Conservation (phyloP, 1,284 basidiomycete genomes). For the Inonotus hispidus region DNA sequence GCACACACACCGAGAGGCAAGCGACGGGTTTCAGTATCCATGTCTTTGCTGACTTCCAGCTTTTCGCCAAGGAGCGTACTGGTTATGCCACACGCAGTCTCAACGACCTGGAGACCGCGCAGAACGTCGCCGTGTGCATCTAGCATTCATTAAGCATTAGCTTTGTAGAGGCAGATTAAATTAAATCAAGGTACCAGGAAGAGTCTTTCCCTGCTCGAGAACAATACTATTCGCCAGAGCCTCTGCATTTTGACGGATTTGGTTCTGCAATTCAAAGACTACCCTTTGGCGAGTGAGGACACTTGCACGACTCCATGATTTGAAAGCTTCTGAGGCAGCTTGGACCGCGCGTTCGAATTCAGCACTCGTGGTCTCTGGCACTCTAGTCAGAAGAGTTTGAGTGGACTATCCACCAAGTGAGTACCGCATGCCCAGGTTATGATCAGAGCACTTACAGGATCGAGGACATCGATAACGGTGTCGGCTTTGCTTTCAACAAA, state of each 20-base stretch:
- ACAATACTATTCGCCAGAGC: conserved; percentile 75
- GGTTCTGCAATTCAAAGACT: conserved; percentile 80
- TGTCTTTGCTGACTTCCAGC: conserved; percentile 93
- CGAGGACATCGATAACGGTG: conserved; percentile 80
- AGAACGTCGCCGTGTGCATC: conserved; percentile 95
- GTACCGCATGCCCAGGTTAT: conserved; percentile 4
- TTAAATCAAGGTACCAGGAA: conserved; percentile 47
- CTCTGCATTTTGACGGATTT: conserved; percentile 74
- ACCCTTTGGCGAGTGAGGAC: conserved; percentile 86
- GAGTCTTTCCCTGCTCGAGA: conserved; percentile 88
- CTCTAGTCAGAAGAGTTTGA: conserved; percentile 82
- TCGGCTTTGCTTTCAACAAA: conserved; percentile 78
- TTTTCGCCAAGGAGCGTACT: conserved; percentile 85
- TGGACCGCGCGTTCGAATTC: conserved; percentile 88
- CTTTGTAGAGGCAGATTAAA: background rate
- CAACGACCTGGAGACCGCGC: conserved; percentile 92
- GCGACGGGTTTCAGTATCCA: conserved; percentile 89
- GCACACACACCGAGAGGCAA: conserved; percentile 78
- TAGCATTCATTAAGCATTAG: conserved; percentile 33
- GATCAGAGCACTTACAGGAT: conserved; percentile 59
- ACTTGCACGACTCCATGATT: conserved; percentile 84
- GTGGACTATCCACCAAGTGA: conserved; percentile 55
- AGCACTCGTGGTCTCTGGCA: conserved; percentile 80
- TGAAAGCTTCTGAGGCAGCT: conserved; percentile 84
- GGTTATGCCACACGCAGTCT: conserved; percentile 82